phyloP scores from a whole-genome alignment of 148 eudicot genomes.

The Amaranthus cruentus region DNA sequence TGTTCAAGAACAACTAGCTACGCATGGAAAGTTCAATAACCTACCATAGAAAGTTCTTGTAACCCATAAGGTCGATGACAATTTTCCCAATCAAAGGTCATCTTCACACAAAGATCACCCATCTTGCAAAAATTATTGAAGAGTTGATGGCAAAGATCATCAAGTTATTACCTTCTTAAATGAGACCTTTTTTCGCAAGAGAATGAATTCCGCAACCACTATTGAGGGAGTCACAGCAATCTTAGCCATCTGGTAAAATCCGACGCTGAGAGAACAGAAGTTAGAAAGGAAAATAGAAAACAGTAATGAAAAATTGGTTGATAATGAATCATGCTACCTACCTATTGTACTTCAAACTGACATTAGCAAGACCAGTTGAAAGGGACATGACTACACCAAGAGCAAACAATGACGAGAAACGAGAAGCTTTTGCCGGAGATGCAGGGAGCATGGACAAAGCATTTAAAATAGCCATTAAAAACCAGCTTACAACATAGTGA shows the following conservation, averaged over 20 bases:
- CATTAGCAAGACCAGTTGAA: slow-evolving; percentile 94
- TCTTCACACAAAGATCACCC: neutral
- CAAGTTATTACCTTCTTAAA: slow-evolving; percentile 54
- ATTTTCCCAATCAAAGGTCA: neutral
- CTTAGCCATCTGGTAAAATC: slow-evolving; percentile 99
- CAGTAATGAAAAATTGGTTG: neutral
- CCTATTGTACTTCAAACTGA: slow-evolving; percentile 94
- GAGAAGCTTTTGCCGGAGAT: slow-evolving; percentile 64
- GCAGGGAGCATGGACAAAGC: slow-evolving; percentile 65
- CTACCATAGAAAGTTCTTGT: no score
- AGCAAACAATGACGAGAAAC: slow-evolving; percentile 61
- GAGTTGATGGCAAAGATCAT: slow-evolving; percentile 2
- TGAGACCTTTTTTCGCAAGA: slow-evolving; percentile 62
- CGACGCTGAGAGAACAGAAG: slow-evolving; percentile 52
- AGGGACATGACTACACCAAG: slow-evolving; percentile 91
- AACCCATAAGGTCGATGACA: neutral
- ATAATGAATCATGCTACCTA: slow-evolving; percentile 19
- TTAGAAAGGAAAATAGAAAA: slow-evolving; percentile 9
- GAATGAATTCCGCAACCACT: slow-evolving; percentile 74
- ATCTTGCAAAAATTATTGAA: neutral
- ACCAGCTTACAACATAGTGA: slow-evolving; percentile 83
- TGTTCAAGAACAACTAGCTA: no score
- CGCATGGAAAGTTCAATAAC: no score
- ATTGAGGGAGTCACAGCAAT: slow-evolving; percentile 92
- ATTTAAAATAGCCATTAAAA: slow-evolving; percentile 74